Base-by-base conservation (phyloP, 345 rosid genomes). In the Trapa incisa region DNA sequence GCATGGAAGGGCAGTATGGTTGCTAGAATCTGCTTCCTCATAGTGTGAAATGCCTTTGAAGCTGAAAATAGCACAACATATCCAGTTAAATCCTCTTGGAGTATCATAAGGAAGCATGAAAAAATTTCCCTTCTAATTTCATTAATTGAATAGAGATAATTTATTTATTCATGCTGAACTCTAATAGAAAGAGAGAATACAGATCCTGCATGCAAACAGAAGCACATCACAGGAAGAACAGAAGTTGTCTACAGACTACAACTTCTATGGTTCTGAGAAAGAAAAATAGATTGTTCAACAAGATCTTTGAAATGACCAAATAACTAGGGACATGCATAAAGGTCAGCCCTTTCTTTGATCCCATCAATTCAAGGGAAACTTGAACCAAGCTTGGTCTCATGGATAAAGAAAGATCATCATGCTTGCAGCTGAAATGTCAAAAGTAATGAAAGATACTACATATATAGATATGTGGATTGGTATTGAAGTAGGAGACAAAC, bases 41-140 rank as follows among this genome's bases (percentile, higher is more conserved):
- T 90, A 90, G 68, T 93, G 96, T 3, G 97, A 90, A 39, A 93
- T 82, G 42, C 98, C 98, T 75, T 88, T 90, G 78, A 80, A 90
- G 64, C 97, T 88, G 63, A 58, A 84, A 56, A 78, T 6, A 71
- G 15, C 32, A 0, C 36, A 48, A 37, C 33, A 36, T 15, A 29
- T 47, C 22, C 38, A 9, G 57, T 48, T 43, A 17, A 52, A 33
- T 32, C 29, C 6, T 5, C 61, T 1, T 67, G 45, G 17, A 4
- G n/a, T 22, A 33, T 11, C 5, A 63, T 72, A 61, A 29, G 36
- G 67, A 60, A 33, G 53, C 17, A 39, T 15, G 15, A 43, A 50
- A 50, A 6, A 17, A n/a, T 3, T 15, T 35, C 61, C 36, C 43
- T 57, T 57, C 33, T 22, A 5, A 66, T 14, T 39, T 33, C 13